Evolutionary conservation across 192 early-diverging fungal species (phyloP), one percentile per base, ranked within the genome.

Genomic region (Coemansia nantahalensis): DNA sequence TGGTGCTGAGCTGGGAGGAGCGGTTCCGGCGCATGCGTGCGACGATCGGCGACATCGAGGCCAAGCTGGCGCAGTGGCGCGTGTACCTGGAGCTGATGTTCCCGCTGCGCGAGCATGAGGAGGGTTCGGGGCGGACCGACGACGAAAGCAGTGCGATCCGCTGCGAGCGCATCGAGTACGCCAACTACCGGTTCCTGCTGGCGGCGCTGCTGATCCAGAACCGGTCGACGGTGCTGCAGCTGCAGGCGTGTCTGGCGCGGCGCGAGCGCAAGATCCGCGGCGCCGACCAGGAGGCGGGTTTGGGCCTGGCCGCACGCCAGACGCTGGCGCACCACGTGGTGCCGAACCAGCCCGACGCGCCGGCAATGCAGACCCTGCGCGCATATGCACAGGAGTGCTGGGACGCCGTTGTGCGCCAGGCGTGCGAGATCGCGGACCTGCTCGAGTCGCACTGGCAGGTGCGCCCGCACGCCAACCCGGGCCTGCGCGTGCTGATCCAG

Each of bases 21-120:
- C 65, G 74, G 13, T 51, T 77, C 43, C 66, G 67, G 39, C 74
- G 74, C 11, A 51, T 69, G 54, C 65, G 63, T 18, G 47, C 48
- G 15, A 62, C 74, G 2, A 50, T 70, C 7, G 45, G 38, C 17
- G 74, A 77, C 22, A 65, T 70, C 36, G 74, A 77, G 46, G 56
- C 44, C 58, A 77, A 77, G 54, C 58, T 77, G 62, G 49, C 46
- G 59, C 74, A 70, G 54, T 77, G 74, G 67, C 65, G 67, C 30
- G 67, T 70, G 54, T 77, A 77, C 36, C 58, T 77, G 13, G 72
- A 76, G 49, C 55, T 61, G 16, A 76, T 76, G 65, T 76, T 68
- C 22, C 60, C 72, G 43, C 61, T 68, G 36, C 72, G 72, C 53
- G 72, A 68, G 56, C 60, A 63, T 32, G 72, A 76, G 44, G 64